A percentile compares a stretch with the other conserved stretches of the same genome.
These are phyloP conservation scores for Parascedosporium putredinis DNA, from an alignment of 2,329 filamentous ascomycete species.

Conservation along the genomic window DNA sequence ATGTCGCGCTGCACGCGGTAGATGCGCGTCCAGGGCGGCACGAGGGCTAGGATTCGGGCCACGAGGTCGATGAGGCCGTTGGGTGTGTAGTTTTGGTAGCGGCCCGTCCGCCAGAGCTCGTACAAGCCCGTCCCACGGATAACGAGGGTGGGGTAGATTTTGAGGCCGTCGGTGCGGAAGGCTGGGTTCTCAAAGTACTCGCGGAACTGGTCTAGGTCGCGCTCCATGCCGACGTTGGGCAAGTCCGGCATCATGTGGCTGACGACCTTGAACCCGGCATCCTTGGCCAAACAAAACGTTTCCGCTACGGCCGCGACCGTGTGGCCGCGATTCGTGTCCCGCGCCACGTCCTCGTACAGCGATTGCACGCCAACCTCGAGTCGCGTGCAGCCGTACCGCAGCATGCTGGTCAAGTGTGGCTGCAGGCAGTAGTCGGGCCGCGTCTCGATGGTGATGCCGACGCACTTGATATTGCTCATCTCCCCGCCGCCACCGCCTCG, in stretches of 20 bases:
- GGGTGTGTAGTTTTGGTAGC: constrained; percentile 98
- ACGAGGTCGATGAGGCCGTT: constrained; percentile 94
- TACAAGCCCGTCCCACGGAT: constrained; percentile 95
- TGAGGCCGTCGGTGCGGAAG: constrained; percentile 92
- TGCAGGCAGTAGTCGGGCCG: constrained; percentile 93
- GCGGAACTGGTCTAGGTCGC: constrained; percentile 90
- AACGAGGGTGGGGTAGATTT: constrained; percentile 95
- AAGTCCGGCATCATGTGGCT: constrained; percentile 99
- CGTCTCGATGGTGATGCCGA: constrained; percentile 97
- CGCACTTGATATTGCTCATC: constrained; percentile 95
- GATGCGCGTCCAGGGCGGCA: constrained; percentile 96
- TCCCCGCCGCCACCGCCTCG: constrained; percentile 86
- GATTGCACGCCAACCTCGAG: constrained; percentile 94
- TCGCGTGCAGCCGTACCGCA: constrained; percentile 93
- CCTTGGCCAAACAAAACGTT: constrained; percentile 94
- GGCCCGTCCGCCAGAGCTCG: constrained; percentile 91
- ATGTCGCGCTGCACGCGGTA: constrained; percentile 98
- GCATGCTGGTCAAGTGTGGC: constrained; percentile 90
- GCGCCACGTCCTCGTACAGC: constrained; percentile 94
- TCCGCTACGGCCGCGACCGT: constrained; percentile 92
- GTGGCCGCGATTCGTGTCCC: constrained; percentile 93
- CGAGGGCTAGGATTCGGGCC: constrained; percentile 85
- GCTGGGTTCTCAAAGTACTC: constrained; percentile 97
- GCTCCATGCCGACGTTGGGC: constrained; percentile 96
- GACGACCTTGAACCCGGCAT: constrained; percentile 97